These are phyloP conservation scores for Pleurotus cornucopiae DNA, from an alignment of 768 basidiomycete species.

Conservation along the genomic window DNA sequence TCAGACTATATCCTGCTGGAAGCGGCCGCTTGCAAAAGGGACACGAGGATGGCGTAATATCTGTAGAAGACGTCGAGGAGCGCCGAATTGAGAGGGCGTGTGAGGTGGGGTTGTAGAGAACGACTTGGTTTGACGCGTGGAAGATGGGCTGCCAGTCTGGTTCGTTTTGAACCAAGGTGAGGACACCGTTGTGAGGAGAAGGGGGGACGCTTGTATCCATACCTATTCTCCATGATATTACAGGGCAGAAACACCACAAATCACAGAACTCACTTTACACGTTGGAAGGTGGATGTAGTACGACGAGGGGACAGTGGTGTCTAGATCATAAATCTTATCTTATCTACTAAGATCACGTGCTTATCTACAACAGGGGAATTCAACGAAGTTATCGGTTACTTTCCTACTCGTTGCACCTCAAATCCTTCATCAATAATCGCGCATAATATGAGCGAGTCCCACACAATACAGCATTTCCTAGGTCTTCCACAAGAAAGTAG, in stretches of 20 bases:
- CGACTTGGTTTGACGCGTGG: slow-evolving; percentile 81
- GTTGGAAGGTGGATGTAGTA: too few relatives aligned
- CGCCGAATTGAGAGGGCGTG: slow-evolving; percentile 72
- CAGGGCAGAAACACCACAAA: not conserved
- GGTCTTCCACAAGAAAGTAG: not conserved
- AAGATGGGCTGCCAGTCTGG: slow-evolving; percentile 74
- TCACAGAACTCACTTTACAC: too few relatives aligned
- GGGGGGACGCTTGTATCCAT: slow-evolving; percentile 1
- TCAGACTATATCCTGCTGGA: slow-evolving; percentile 30
- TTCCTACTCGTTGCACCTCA: too few relatives aligned
- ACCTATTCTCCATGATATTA: not conserved
- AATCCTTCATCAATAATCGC: too few relatives aligned
- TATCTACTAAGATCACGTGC: too few relatives aligned
- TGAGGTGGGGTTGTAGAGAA: slow-evolving; percentile 81
- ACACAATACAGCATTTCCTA: not conserved
- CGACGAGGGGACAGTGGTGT: too few relatives aligned
- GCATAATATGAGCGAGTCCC: too few relatives aligned
- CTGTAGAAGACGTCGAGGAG: slow-evolving; percentile 21
- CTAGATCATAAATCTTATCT: too few relatives aligned
- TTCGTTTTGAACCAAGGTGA: slow-evolving; percentile 15
- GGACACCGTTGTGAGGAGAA: slow-evolving; percentile 2
- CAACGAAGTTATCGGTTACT: too few relatives aligned
- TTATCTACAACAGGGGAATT: too few relatives aligned
- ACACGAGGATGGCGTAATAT: slow-evolving; percentile 35
- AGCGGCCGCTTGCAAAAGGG: slow-evolving; percentile 73